These are phyloP conservation scores for Sarcocystis neurona DNA, from an alignment of 169 alveolate species.

Conservation along the genomic window DNA sequence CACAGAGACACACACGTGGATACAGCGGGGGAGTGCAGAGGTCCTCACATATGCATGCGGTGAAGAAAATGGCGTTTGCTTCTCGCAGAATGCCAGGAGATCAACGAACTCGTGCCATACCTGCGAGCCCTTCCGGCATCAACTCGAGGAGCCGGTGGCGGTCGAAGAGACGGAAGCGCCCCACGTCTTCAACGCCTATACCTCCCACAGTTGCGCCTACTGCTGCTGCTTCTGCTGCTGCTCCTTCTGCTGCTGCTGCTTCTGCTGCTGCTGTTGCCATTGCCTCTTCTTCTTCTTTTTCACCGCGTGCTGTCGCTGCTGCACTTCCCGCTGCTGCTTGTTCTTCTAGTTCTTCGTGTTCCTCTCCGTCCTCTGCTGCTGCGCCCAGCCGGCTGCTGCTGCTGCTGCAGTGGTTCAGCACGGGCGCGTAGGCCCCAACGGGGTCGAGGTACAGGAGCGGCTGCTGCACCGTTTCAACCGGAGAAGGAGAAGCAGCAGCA, in stretches of 20 bases:
- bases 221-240: background rate
- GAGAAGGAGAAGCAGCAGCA: too few relatives aligned
- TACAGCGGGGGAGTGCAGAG: too few relatives aligned
- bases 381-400: background rate
- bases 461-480: background rate
- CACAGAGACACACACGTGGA: too few relatives aligned
- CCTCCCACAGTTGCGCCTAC: constrained; percentile 20
- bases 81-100: background rate
- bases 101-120: too few relatives aligned
- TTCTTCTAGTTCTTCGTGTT: background rate
- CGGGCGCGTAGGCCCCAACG: constrained; percentile 31
- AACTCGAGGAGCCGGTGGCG: constrained; percentile 54
- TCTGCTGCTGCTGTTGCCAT: background rate
- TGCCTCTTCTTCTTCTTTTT: background rate
- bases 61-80: too few relatives aligned
- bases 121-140: constrained; percentile 65
- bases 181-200: constrained; percentile 48
- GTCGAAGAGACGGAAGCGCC: constrained; percentile 41
- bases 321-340: constrained; percentile 6
- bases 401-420: constrained; percentile 41
- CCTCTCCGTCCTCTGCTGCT: background rate
- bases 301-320: background rate
- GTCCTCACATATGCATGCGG: too few relatives aligned
- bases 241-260: constrained; percentile 9
- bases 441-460: constrained; percentile 44